Base-by-base conservation (phyloP, 140 eudicot genomes). In the Flaveria floridana region DNA sequence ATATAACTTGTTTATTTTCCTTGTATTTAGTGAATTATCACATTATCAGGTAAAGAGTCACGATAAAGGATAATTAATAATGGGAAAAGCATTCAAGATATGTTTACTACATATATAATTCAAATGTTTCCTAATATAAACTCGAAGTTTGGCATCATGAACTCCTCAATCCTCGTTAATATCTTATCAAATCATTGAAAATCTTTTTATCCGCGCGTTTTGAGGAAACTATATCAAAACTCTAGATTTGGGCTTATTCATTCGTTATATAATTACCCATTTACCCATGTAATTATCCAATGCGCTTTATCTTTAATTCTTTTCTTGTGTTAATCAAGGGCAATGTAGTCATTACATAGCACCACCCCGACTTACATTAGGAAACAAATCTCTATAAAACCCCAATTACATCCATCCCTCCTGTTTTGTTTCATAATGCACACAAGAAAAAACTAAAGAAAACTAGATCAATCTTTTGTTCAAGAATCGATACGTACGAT, bases 261-360 rank as follows among this genome's bases (percentile, higher is more conserved):
- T 18, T 55, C 23, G 1, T 7, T 4, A 13, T 4, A 8, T 12
- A 55, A 18, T 55, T 56, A 56, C 63, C 63, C 25, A 19, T 56
- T 56, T 56, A 56, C 63, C 63, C 63, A 18, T 56, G 28, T 56
- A 26, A 4, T 53, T 25, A 53, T 53, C 61, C 61, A n/a, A n/a
- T 8, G 16, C 16, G 7, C 61, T 53, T 53, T 16, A 53, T 34
- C 41, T 34, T 6, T 34, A 44, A 44, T 8, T 56, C 63, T 19
- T 20, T 19, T n/a, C 7, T 56, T 56, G 30, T 56, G 30, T 20
- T 56, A 56, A 56, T 56, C 28, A 56, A 56, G 63, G 63, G 63
- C 20, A 56, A 56, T 56, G 30, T 56, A 18, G 63, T 19, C 30
- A 56, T 56, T 19, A 56, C 28, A 56, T 15, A 18, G 13, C 9